Evolutionary conservation across 2,329 filamentous ascomycete species (phyloP).

Genomic region (Fusarium fracticaudum): DNA sequence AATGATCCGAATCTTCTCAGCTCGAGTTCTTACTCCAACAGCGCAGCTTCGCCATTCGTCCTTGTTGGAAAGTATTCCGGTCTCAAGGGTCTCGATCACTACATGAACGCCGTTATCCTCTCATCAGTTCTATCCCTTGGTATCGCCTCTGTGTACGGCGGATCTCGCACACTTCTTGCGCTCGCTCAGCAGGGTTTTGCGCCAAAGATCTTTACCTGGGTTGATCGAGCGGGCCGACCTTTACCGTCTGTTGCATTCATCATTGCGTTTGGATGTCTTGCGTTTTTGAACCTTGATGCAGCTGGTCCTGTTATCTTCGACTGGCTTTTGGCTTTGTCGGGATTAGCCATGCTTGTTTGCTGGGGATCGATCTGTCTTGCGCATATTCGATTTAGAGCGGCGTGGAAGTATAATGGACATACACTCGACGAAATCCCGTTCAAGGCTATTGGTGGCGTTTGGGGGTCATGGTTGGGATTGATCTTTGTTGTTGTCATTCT

Average conservation of each 20-base stretch:
- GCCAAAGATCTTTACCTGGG: conserved; percentile 62
- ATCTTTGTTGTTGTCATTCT: conserved; percentile 63
- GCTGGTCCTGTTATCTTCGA: conserved; percentile 65
- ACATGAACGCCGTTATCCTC: conserved; percentile 65
- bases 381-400: conserved; percentile 72
- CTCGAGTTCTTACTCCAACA: conserved; percentile 27
- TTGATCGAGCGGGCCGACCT: conserved; percentile 63
- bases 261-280: conserved; percentile 58
- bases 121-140: conserved; percentile 65
- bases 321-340: conserved; percentile 72
- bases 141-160: conserved; percentile 64
- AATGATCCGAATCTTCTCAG: conserved; percentile 55
- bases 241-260: conserved; percentile 56
- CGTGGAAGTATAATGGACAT: conserved; percentile 67
- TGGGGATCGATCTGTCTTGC: conserved; percentile 71
- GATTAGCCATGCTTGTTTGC: conserved; percentile 69
- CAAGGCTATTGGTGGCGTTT: conserved; percentile 66
- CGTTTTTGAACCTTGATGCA: conserved; percentile 56
- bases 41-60: conserved; percentile 58
- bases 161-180: conserved; percentile 64
- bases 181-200: conserved; percentile 65
- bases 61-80: conserved; percentile 59
- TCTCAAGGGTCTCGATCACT: conserved; percentile 58
- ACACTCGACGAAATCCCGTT: conserved; percentile 73
- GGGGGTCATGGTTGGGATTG: conserved; percentile 73